Evolutionary conservation across 148 eudicot species (phyloP), one percentile per base, ranked within the genome.

Genomic region (Arbutus unedo): DNA sequence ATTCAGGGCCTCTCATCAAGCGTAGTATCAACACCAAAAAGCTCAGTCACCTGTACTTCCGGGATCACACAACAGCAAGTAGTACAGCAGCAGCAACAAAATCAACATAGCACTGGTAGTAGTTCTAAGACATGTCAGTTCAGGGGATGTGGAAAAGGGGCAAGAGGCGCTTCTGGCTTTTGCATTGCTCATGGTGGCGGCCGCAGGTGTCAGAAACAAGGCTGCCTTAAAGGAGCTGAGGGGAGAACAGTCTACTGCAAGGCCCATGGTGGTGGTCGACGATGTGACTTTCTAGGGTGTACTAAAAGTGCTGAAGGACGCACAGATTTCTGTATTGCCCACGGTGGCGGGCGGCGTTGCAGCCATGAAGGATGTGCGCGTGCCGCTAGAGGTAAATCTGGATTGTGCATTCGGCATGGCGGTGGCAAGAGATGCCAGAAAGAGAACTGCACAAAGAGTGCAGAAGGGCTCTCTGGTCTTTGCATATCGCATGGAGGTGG

Each of bases 151-250:
- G 88, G 74, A 56, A 97, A 94, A 86, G 99, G 99, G 45, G 98
- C 99, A 56, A 89, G 99, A 78, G 99, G 99, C 57, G 95, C 98
- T 79, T 94, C 98, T 47, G 99, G 99, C 62, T 96, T 90, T 55
- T 97, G 99, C 84, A 97, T 97, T 83, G 93, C 99, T 56, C 99
- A 97, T 87, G 99, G 99, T 48, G 99, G 99, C 43, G 99, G 99
- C 21, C 91, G 97, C 78, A 90, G 99, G 87, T 97, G 99, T 84
- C 98, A 97, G 84, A 93, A 89, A 83, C 87, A 80, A 7, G 98
- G 93, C 71, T 97, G 99, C 91, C 90, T 83, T 74, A 97, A 92
- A 84, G 99, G 99, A 87, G 99, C 99, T 31, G 99, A 97, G 86
- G 99, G 99, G 15, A 89, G 93, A 83, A 97, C 99, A 23, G 96